A percentile compares a stretch with the other conserved stretches of the same genome.
Evolutionary conservation across 2,329 filamentous ascomycete species (phyloP).

Genomic region (Cadophora sp.): DNA sequence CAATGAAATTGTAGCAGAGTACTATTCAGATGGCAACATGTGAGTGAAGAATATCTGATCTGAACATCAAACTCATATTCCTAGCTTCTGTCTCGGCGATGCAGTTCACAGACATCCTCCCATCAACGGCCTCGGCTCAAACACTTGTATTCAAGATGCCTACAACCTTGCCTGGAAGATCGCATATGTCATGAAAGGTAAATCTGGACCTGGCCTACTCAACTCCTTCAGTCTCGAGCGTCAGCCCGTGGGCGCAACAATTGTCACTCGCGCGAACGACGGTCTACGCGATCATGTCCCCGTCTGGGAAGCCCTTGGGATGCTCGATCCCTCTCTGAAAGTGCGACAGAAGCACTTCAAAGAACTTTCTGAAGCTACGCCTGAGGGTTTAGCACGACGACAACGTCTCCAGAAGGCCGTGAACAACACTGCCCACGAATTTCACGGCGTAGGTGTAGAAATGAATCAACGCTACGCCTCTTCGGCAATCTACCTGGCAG

Average conservation of each 20-base stretch:
- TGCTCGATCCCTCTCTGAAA: conserved; percentile 48
- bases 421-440: conserved; percentile 53
- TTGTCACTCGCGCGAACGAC: conserved; percentile 63
- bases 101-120: conserved; percentile 65
- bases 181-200: conserved; percentile 52
- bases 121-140: conserved; percentile 61
- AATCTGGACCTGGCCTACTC: conserved; percentile 49
- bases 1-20: conserved; percentile 65
- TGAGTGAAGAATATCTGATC: conserved; percentile 14
- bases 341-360: conserved; percentile 49
- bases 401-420: conserved; percentile 50
- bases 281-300: conserved; percentile 58
- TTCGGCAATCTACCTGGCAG: conserved; percentile 51
- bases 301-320: conserved; percentile 55
- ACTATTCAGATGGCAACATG: conserved; percentile 50
- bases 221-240: conserved; percentile 54
- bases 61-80: background rate
- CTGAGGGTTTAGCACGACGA: conserved; percentile 49
- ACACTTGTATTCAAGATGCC: conserved; percentile 64
- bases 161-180: conserved; percentile 64
- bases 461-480: conserved; percentile 64
- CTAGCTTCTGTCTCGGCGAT: conserved; percentile 59
- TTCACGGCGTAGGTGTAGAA: conserved; percentile 62
- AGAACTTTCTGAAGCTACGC: conserved; percentile 49
- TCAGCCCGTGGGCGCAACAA: conserved; percentile 53